These are phyloP conservation scores for Pyrus bretschneideri DNA, from an alignment of 306 rosid species.

Conservation along the genomic window DNA sequence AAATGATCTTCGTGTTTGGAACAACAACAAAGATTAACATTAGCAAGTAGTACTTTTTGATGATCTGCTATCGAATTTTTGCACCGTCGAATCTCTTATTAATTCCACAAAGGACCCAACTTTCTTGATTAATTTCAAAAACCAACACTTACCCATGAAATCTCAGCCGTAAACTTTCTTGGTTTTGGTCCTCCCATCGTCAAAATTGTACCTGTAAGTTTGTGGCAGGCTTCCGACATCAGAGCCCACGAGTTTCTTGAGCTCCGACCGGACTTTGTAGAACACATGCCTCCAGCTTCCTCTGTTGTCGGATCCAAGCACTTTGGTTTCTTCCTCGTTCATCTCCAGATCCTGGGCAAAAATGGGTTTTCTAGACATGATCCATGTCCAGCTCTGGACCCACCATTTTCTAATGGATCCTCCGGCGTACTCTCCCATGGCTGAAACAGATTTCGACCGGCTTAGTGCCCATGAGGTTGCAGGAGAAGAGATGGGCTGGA, in stretches of 20 bases:
- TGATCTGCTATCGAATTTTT: not conserved
- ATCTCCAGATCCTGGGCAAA: constrained; percentile 80
- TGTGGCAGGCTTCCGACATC: constrained; percentile 58
- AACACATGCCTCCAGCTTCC: constrained; percentile 72
- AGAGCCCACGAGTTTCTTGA: constrained; percentile 43
- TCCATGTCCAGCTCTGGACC: constrained; percentile 77
- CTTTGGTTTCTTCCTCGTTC: constrained; percentile 67
- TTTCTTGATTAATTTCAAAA: not conserved
- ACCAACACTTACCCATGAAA: constrained; percentile 7
- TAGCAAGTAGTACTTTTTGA: not conserved
- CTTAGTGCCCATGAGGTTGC: constrained; percentile 48
- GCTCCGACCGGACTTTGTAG: constrained; percentile 61
- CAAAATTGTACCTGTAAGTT: constrained; percentile 41
- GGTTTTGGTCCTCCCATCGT: constrained; percentile 28
- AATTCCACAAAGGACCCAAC: not conserved
- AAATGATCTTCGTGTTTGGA: not conserved
- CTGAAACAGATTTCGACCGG: constrained; percentile 61
- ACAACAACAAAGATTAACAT: not conserved
- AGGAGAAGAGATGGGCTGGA: constrained; percentile 40
- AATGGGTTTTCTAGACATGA: constrained; percentile 57
- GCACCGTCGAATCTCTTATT: no score
- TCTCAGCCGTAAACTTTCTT: constrained; percentile 9
- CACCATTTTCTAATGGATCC: constrained; percentile 64
- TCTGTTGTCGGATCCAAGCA: constrained; percentile 48
- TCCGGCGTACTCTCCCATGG: constrained; percentile 61